Base-by-base conservation (phyloP, 108 stramenopile species). In the Nitzschia sp. region DNA sequence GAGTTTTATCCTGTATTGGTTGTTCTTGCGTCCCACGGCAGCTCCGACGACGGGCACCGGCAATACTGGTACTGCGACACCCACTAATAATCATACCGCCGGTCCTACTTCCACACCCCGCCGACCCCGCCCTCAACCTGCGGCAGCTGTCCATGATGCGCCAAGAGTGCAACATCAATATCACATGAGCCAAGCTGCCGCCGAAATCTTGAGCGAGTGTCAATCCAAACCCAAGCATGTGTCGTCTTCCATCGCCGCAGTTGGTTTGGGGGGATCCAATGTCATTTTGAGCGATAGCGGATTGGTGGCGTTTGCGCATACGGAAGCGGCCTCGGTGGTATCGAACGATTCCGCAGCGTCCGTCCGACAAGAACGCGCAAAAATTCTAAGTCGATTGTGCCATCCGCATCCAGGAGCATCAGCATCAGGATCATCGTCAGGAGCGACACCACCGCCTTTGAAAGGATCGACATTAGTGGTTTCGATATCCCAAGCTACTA, bases 401-500 rank as follows among this genome's bases (percentile, higher is more conserved):
- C n/a, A n/a, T n/a, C n/a, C n/a, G n/a, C n/a, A n/a, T n/a, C n/a
- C n/a, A n/a, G n/a, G n/a, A n/a, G n/a, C n/a, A n/a, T n/a, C n/a
- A n/a, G 41, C 55, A 25, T 29, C 38, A 17, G 21, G n/a, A 29
- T n/a, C n/a, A n/a, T n/a, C n/a, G n/a, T n/a, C n/a, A n/a, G 27
- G 2, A 28, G 33, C 31, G 11, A 0, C 3, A 27, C 56, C 57
- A 8, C 53, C 61, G 15, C 73, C 73, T 32, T 17, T 29, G 36
- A 75, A 68, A 34, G 73, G 73, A 32, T 60, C 66, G 0, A 67
- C 66, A 8, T 46, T 75, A 27, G 66, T 75, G 0, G 36, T 75
- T 8, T 57, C 64, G 1, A 22, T 75, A 6, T 68, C 73, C 1
- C 47, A 38, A 36, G 22, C 8, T 30, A 34, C 53, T 2, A 11